Percentiles rank a stretch among this genome's conserved stretches.
Evolutionary conservation across 768 basidiomycete genomes (phyloP).

Genomic region (Amanita thiersii): DNA sequence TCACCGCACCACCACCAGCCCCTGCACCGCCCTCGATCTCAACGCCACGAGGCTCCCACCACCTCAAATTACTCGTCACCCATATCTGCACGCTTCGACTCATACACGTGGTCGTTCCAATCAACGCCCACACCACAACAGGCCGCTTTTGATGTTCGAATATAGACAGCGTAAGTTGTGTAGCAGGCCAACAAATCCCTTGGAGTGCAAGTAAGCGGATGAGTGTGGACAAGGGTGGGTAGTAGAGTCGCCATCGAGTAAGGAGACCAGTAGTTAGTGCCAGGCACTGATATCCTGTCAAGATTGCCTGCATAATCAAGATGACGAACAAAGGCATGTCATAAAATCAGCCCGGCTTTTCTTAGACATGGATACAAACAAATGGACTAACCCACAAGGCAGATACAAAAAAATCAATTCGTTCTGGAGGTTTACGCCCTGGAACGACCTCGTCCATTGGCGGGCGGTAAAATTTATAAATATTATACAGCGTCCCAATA

Average conservation of each 20-base stretch:
- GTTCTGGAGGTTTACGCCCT: slow-evolving; percentile 33
- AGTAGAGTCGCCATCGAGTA: slow-evolving; percentile 86
- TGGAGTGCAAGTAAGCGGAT: slow-evolving; percentile 72
- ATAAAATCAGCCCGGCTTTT: slow-evolving; percentile 1
- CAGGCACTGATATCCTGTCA: slow-evolving; percentile 89
- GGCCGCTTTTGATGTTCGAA: slow-evolving; percentile 66
- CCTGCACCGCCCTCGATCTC: slow-evolving; percentile 10
- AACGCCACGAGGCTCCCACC: slow-evolving; percentile 26
- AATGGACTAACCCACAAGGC: slow-evolving; percentile 60
- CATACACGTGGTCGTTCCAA: slow-evolving; percentile 82
- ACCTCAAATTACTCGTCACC: slow-evolving; percentile 87
- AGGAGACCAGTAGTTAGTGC: slow-evolving; percentile 82
- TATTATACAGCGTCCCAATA: slow-evolving; percentile 53
- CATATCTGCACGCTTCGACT: slow-evolving; percentile 85
- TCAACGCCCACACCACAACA: slow-evolving; percentile 82
- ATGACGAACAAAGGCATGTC: slow-evolving; percentile 3
- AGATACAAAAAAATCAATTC: slow-evolving; percentile 59
- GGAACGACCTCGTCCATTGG: too few relatives aligned
- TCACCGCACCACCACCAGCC: slow-evolving; percentile 15
- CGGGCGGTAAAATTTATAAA: slow-evolving; percentile 43
- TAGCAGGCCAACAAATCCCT: slow-evolving; percentile 95
- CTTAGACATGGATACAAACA: too few relatives aligned
- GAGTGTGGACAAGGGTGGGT: slow-evolving; percentile 79
- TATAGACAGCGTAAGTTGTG: slow-evolving; percentile 73
- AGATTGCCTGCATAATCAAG: slow-evolving; percentile 47